Evolutionary conservation across 1,284 basidiomycete species (phyloP), one percentile per base, ranked within the genome.

Genomic region (Malassezia cuniculi): DNA sequence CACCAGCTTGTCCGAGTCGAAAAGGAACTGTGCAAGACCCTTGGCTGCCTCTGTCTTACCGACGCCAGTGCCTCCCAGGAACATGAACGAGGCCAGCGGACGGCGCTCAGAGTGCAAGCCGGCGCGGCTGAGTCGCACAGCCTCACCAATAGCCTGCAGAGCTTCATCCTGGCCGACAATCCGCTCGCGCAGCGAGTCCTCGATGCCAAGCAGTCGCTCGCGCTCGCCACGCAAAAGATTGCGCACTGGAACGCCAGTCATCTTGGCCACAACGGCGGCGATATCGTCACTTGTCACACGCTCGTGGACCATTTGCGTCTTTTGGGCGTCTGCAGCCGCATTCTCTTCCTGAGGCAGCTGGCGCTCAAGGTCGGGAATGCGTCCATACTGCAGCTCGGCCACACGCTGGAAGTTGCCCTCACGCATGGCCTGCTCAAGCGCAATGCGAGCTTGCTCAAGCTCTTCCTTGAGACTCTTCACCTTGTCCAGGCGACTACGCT

Each of bases 91-190:
- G 2, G 86, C 85, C 6, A 93, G 78, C 0, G 89, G 87, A 6
- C 85, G 72, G 52, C 80, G 83, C 1, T 83, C 81, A 0, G 81
- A 77, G 64, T 89, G 82, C 8, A 94, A 68, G 1, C 89, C 87
- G 1, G 87, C 85, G 31, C 87, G 77, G 19, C 84, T 89, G 34
- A 93, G 80, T 8, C 85, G 77, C 17, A 94, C 82, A 10, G 86
- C 84, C 53, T 90, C 82, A 41, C 81, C 79, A 51, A 93, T 77
- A 6, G 83, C 75, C 2, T 73, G 66, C 11, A 94, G 75, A 25
- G 84, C 82, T 49, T 84, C 77, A 50, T 86, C 81, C 39, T 94
- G 87, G 1, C 87, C 86, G 5, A 93, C 80, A 11, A 94, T 82
- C 0, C 83, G 76, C 42, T 76, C 63, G 20, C 73, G 72, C 19